Percentiles rank a stretch among this genome's conserved stretches.
phyloP scores from a whole-genome alignment of 129 eudicot genomes.

The Flaveria sonorensis region DNA sequence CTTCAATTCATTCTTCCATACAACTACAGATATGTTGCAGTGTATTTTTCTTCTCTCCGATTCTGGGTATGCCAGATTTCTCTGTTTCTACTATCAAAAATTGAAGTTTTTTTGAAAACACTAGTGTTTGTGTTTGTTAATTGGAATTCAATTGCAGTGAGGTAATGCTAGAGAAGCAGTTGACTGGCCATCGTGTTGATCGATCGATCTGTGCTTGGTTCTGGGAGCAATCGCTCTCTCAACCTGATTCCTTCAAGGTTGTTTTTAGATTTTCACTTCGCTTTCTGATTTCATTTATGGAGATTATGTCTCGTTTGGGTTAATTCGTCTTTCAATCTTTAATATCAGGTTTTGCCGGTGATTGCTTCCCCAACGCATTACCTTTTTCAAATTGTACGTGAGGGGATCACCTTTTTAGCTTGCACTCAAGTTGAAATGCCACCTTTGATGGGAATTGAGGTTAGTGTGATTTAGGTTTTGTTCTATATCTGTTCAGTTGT shows the following conservation, averaged over 20 bases:
- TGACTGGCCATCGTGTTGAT: slow-evolving; percentile 91
- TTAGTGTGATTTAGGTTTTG: slow-evolving; percentile 7
- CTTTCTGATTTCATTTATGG: not conserved
- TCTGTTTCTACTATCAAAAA: not conserved
- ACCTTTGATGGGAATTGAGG: slow-evolving; percentile 97
- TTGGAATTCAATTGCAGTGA: slow-evolving; percentile 45
- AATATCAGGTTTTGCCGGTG: slow-evolving; percentile 67
- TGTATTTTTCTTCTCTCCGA: slow-evolving; percentile 92
- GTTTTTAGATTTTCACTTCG: not conserved
- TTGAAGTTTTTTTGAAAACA: not conserved
- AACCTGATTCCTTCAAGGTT: slow-evolving; percentile 87
- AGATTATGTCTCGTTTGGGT: slow-evolving; percentile 11
- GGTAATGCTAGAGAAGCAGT: slow-evolving; percentile 92
- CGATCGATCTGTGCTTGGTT: slow-evolving; percentile 95
- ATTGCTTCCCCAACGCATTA: slow-evolving; percentile 97
- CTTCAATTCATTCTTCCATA: not conserved
- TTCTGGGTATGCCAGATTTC: slow-evolving; percentile 64
- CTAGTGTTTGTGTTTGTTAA: not conserved
- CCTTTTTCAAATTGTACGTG: slow-evolving; percentile 85
- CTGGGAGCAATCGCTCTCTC: slow-evolving; percentile 83
- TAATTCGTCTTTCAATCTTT: not conserved
- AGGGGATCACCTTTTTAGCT: slow-evolving; percentile 87
- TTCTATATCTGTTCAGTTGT: not conserved
- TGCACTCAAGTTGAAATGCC: slow-evolving; percentile 99
- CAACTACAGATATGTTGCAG: slow-evolving; percentile 60